These are phyloP conservation scores for Hippophae tibetana DNA, from an alignment of 306 rosid species.

Conservation along the genomic window DNA sequence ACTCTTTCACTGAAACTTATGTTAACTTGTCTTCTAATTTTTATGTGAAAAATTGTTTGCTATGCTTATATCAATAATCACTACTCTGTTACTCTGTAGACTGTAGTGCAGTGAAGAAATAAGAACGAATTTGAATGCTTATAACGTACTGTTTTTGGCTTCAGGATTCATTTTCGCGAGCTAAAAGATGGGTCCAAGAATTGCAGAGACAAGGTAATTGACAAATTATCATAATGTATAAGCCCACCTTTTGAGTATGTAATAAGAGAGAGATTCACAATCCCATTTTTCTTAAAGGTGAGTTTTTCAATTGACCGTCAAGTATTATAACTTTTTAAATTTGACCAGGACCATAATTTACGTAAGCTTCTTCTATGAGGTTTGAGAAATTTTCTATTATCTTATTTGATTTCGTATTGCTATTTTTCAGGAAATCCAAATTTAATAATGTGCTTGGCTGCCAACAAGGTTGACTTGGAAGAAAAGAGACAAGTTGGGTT, in stretches of 20 bases:
- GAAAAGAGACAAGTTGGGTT: slow-evolving; percentile 42
- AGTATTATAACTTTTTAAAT: too few species aligned
- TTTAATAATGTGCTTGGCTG: slow-evolving; percentile 63
- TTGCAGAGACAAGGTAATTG: slow-evolving; percentile 74
- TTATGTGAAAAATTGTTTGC: neutral
- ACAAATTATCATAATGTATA: neutral
- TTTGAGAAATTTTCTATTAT: neutral
- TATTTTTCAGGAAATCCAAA: slow-evolving; percentile 55
- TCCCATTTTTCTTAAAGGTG: neutral
- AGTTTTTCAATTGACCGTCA: neutral
- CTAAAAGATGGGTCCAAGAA: slow-evolving; percentile 81
- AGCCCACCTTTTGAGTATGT: neutral
- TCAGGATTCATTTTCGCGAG: slow-evolving; percentile 68
- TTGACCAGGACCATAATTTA: too few species aligned
- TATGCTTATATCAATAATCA: neutral
- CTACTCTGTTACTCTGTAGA: too few species aligned
- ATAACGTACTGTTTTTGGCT: slow-evolving; percentile 15
- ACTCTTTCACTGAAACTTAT: too few species aligned
- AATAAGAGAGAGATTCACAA: neutral
- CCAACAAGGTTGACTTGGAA: slow-evolving; percentile 71
- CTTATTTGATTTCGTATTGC: slow-evolving; percentile 8
- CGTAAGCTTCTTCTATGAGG: neutral
- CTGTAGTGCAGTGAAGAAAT: too few species aligned
- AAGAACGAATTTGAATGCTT: slow-evolving; percentile 1
- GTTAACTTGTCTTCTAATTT: too few species aligned